phyloP scores from a whole-genome alignment of 176 grass and related monocot species.

The Triticum dicoccoides region DNA sequence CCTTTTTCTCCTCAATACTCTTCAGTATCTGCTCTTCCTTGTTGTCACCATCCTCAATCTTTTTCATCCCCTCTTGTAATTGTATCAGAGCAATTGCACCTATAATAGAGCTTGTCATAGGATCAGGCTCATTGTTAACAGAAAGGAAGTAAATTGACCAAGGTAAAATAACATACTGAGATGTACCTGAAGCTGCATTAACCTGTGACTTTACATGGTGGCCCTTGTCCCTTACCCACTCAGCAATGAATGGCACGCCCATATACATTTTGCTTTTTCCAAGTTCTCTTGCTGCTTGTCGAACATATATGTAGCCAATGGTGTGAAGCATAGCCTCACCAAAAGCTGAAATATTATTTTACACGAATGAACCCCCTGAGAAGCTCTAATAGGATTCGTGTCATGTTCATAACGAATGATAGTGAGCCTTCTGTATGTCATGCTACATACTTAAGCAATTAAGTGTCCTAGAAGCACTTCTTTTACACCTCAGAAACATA shows the following conservation, averaged over 20 bases:
- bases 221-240: conserved; percentile 96
- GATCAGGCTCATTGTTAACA: neutral
- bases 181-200: conserved; percentile 92
- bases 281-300: conserved; percentile 78
- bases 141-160: neutral
- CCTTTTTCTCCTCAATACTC: conserved; percentile 83
- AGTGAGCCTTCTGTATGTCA: neutral
- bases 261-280: conserved; percentile 81
- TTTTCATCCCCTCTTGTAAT: conserved; percentile 89
- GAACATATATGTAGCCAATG: conserved; percentile 92
- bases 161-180: neutral
- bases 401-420: neutral
- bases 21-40: conserved; percentile 56
- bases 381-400: neutral
- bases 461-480: no score
- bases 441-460: no score
- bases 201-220: conserved; percentile 93
- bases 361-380: conserved; percentile 15
- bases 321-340: conserved; percentile 97
- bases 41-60: conserved; percentile 55
- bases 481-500: no score
- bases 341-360: conserved; percentile 66
- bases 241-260: conserved; percentile 90
- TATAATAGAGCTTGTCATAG: conserved; percentile 21
- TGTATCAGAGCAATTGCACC: conserved; percentile 84